Evolutionary conservation across 768 basidiomycete species (phyloP).

Genomic region (Lactifluus pinguis): DNA sequence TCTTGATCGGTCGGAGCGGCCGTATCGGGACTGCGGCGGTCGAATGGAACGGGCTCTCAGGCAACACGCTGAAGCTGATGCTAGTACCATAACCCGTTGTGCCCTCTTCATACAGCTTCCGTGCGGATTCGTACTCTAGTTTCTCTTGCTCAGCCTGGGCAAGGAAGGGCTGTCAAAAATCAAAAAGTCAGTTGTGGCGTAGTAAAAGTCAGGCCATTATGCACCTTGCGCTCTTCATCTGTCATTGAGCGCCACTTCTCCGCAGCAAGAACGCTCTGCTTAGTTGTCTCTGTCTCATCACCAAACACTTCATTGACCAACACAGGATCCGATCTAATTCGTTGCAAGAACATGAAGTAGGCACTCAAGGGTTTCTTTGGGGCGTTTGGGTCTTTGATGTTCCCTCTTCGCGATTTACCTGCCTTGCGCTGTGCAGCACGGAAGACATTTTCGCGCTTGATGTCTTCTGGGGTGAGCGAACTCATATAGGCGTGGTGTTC

Average conservation of each 20-base stretch:
- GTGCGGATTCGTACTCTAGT: constrained; percentile 82
- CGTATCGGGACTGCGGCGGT: constrained; percentile 31
- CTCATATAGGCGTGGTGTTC: constrained; percentile 81
- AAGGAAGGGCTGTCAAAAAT: constrained; percentile 63
- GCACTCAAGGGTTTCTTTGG: constrained; percentile 93
- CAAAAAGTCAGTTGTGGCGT: constrained; percentile 12
- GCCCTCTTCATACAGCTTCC: constrained; percentile 82
- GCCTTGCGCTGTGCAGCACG: constrained; percentile 89
- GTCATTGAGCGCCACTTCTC: constrained; percentile 91
- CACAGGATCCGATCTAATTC: constrained; percentile 69
- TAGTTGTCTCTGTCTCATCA: constrained; percentile 87
- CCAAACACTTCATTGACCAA: constrained; percentile 79
- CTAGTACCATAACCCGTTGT: constrained; percentile 55
- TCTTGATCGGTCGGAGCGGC: constrained; percentile 39
- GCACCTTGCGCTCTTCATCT: constrained; percentile 86
- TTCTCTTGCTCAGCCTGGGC: constrained; percentile 94
- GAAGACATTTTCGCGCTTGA: constrained; percentile 87
- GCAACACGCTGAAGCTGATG: constrained; percentile 78
- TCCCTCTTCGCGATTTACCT: constrained; percentile 86
- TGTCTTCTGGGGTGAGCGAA: constrained; percentile 85
- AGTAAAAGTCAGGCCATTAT: constrained; percentile 22
- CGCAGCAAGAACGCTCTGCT: constrained; percentile 89
- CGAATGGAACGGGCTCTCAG: constrained; percentile 48
- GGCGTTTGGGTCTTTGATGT: constrained; percentile 94
- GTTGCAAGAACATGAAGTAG: constrained; percentile 92